phyloP scores from a whole-genome alignment of 768 basidiomycete species.

The Trichaptum fuscoviolaceum region DNA sequence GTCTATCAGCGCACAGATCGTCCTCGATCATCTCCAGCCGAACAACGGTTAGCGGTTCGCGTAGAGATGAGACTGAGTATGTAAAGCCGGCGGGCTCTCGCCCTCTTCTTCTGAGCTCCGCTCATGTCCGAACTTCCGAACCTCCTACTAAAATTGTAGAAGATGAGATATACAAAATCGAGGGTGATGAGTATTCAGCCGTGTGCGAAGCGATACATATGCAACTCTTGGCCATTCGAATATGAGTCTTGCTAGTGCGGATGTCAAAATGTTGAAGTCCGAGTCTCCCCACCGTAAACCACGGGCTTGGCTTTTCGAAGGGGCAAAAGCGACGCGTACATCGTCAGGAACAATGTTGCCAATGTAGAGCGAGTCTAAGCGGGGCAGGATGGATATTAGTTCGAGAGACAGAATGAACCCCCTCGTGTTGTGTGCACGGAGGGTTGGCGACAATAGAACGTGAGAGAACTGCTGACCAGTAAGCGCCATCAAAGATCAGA shows the following conservation, averaged over 20 bases:
- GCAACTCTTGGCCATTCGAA: neutral
- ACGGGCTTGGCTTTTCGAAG: neutral
- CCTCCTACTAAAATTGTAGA: neutral
- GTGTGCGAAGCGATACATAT: neutral
- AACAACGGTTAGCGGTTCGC: neutral
- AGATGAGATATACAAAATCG: neutral
- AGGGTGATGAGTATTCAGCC: neutral
- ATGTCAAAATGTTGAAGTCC: neutral
- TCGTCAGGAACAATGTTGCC: neutral
- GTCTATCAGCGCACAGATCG: neutral
- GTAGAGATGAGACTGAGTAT: neutral
- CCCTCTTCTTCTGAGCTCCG: neutral
- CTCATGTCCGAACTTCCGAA: neutral
- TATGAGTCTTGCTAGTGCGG: neutral
- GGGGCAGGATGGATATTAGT: neutral
- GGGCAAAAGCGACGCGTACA: neutral
- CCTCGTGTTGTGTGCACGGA: neutral
- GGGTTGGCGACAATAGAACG: neutral
- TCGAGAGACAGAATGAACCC: neutral
- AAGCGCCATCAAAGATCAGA: neutral
- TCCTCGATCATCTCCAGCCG: neutral
- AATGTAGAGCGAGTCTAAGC: neutral
- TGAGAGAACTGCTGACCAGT: neutral
- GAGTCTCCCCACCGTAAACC: neutral
- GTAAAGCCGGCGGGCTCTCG: neutral